Evolutionary conservation across 805 yeast species (phyloP), one percentile per base, ranked within the genome.

Genomic region (Myxozyma sirexii): DNA sequence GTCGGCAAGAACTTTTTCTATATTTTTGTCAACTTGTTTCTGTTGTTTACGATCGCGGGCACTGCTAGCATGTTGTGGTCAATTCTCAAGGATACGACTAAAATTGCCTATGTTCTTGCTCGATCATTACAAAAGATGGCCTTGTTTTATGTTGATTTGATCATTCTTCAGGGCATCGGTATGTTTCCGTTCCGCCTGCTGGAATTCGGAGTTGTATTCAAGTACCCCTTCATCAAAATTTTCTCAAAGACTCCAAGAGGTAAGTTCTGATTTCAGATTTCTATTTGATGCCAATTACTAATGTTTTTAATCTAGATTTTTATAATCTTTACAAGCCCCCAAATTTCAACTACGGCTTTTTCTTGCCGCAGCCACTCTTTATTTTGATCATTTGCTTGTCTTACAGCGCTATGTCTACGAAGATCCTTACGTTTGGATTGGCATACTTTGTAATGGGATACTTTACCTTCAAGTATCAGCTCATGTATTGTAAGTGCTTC

Each of bases 1-100:
- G 96, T 93, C 1, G 85, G 94, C 27, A 93, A 93, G 75, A 94
- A 94, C 76, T 93, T 92, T 75, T 92, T 94, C 72, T 94, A 91
- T 74, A 88, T 92, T 38, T 94, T 94, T 75, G 96, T 93, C 64
- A 93, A 93, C 73, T 79, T 94, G 81, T 94, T 93, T 71, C 78
- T 93, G 70, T 96, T 93, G 27, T 94, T 94, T 76, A 93, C 98
- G 1, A 81, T 92, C 69, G 96, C 96, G 6, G 97, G 97, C 64
- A 90, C 97, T 0, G 93, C 94, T 0, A 85, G 94, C 4, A 84
- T 84, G 66, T 84, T 84, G 65, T 85, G 90, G 89, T 86, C 87
- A 44, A 84, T 84, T 63, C 77, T 92, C 53, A 88, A 90, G 71
- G 98, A 94, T 70, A 90, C 97, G 0, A 88, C 96, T 1, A 85